Evolutionary conservation across 208 protist genomes (phyloP).

Genomic region (Hexamita inflata): DNA sequence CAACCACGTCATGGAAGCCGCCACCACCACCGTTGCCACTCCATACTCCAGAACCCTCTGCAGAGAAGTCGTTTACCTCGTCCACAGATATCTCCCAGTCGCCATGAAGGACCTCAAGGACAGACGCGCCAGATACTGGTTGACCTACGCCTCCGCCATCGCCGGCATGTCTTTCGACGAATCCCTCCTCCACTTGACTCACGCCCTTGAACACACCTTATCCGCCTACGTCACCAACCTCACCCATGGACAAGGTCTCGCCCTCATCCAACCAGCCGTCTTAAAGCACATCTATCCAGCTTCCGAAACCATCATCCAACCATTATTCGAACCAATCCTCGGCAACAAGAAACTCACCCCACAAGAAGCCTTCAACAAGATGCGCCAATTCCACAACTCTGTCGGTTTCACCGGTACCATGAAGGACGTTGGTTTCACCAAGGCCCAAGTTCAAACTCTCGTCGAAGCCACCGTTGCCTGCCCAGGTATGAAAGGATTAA

Average conservation of each 20-base stretch:
- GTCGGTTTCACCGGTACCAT: conserved; percentile 34
- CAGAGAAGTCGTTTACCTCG: conserved; percentile 9
- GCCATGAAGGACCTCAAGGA: conserved; percentile 30
- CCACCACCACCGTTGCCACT: conserved; percentile 32
- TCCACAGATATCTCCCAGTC: conserved; percentile 31
- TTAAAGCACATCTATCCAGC: conserved; percentile 23
- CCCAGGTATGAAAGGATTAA: conserved; percentile 27
- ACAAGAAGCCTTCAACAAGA: conserved; percentile 22
- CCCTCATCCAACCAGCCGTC: conserved; percentile 34
- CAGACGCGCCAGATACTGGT: conserved; percentile 33
- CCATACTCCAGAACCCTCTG: conserved; percentile 27
- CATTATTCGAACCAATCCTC: conserved; percentile 30
- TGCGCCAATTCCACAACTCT: conserved; percentile 24
- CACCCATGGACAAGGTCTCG: conserved; percentile 35
- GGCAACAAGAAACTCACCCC: conserved; percentile 22
- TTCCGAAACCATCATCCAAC: background rate
- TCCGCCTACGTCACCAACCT: conserved; percentile 28
- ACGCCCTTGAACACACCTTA: conserved; percentile 40
- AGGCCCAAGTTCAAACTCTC: conserved; percentile 26
- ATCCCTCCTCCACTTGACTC: conserved; percentile 33
- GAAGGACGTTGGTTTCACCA: conserved; percentile 24
- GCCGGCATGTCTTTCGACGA: conserved; percentile 38
- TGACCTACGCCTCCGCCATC: conserved; percentile 28
- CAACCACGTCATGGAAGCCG: conserved; percentile 40
- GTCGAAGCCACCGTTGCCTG: conserved; percentile 10